Percentiles rank a stretch among this genome's conserved stretches.
Evolutionary conservation across 441 rosid species (phyloP).

Genomic region (Populus hybrid): DNA sequence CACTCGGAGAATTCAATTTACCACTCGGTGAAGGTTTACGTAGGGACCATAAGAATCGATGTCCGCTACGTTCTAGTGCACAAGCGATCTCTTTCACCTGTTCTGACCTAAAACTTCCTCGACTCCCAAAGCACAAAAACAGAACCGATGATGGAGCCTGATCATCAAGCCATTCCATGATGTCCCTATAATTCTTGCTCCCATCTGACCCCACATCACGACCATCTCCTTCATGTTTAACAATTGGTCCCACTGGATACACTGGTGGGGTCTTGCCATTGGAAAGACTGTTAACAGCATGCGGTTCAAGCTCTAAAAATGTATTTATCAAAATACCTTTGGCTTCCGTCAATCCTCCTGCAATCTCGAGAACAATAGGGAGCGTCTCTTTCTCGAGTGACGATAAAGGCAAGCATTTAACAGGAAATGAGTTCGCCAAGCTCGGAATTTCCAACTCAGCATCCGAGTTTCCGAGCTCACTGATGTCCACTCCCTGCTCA

Average conservation of each 20-base stretch:
- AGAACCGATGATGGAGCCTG: conserved; percentile 53
- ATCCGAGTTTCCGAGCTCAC: conserved; percentile 29
- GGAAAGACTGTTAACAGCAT: conserved; percentile 18
- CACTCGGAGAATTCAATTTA: background rate
- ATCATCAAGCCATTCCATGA: conserved; percentile 46
- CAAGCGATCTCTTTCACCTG: conserved; percentile 45
- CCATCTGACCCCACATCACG: background rate
- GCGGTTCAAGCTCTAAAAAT: conserved; percentile 39
- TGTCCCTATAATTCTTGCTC: background rate
- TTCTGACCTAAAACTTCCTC: conserved; percentile 43
- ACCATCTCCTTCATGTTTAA: conserved; percentile 16
- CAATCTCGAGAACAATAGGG: background rate
- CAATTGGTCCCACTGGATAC: conserved; percentile 52
- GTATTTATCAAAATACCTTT: conserved; percentile 54
- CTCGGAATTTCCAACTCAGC: conserved; percentile 28
- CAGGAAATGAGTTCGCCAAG: conserved; percentile 31
- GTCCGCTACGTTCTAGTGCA: conserved; percentile 37
- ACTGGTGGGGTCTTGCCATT: conserved; percentile 21
- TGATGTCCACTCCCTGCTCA: conserved; percentile 17
- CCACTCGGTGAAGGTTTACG: conserved; percentile 26
- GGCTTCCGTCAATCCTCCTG: conserved; percentile 4
- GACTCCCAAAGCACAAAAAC: conserved; percentile 69
- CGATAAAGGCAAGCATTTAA: conserved; percentile 22
- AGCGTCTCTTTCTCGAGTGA: conserved; percentile 1
- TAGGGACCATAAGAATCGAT: conserved; percentile 59